These are phyloP conservation scores for Kwoniella dejecticola DNA, from an alignment of 768 basidiomycete species.

Conservation along the genomic window DNA sequence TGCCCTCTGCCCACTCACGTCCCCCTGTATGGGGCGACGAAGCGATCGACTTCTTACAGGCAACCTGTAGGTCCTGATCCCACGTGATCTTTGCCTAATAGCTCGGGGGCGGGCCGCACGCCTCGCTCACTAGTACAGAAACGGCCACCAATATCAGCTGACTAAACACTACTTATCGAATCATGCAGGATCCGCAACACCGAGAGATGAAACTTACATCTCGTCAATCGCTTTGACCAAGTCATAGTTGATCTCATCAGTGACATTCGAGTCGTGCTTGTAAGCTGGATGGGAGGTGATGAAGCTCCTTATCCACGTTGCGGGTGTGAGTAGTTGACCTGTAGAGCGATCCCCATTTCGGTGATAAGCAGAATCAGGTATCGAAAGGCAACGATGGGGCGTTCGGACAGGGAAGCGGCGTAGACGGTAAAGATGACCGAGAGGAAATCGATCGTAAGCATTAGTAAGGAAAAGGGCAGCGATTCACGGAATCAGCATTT, in stretches of 20 bases:
- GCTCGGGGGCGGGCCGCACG: constrained; percentile 47
- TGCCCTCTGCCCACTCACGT: too few species aligned
- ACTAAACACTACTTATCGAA: too few species aligned
- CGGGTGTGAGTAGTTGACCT: constrained; percentile 82
- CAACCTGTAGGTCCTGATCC: constrained; percentile 47
- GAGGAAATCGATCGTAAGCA: too few species aligned
- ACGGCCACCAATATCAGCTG: too few species aligned
- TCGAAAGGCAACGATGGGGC: neutral
- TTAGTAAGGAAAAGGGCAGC: too few species aligned
- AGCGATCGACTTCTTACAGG: too few species aligned
- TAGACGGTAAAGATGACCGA: too few species aligned
- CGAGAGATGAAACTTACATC: constrained; percentile 65
- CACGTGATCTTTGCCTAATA: constrained; percentile 47
- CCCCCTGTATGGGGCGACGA: too few species aligned
- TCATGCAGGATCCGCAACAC: too few species aligned
- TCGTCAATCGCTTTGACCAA: constrained; percentile 84
- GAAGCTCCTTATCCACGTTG: constrained; percentile 91
- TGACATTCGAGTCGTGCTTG: constrained; percentile 88
- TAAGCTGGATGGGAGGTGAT: constrained; percentile 89
- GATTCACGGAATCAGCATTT: too few species aligned
- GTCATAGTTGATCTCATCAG: constrained; percentile 90
- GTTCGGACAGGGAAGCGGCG: too few species aligned
- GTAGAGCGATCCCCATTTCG: neutral
- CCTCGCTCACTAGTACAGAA: constrained; percentile 45
- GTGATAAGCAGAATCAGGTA: neutral